phyloP scores from a whole-genome alignment of 31 red algal species.

The Asparagopsis taxiformis region DNA sequence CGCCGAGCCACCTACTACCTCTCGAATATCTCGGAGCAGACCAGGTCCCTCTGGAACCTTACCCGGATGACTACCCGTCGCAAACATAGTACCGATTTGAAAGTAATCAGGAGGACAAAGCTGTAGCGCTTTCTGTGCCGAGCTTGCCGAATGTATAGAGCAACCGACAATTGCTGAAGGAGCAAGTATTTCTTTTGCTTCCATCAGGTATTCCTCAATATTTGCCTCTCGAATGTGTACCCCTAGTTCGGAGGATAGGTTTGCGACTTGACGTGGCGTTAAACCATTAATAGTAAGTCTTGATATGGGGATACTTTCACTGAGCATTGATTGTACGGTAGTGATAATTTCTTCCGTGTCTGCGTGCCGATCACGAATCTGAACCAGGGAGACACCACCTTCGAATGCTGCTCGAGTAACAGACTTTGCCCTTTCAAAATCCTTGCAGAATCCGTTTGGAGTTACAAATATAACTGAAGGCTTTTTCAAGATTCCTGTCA shows the following conservation, averaged over 20 bases:
- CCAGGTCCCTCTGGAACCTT: constrained; percentile 61
- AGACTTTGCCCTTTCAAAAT: not conserved
- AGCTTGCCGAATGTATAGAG: constrained; percentile 21
- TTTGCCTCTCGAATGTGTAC: constrained; percentile 59
- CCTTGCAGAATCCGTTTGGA: not conserved
- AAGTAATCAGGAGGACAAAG: constrained; percentile 29
- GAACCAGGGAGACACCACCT: constrained; percentile 47
- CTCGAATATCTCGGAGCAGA: constrained; percentile 27
- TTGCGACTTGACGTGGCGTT: constrained; percentile 8
- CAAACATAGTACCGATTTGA: constrained; percentile 69
- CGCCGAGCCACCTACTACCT: constrained; percentile 8
- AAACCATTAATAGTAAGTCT: constrained; percentile 38
- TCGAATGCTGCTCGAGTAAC: not conserved
- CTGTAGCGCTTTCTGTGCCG: constrained; percentile 11
- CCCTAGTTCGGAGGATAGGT: constrained; percentile 15
- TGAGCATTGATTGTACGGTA: constrained; percentile 11
- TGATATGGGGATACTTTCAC: not conserved
- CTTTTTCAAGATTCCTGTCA: not conserved
- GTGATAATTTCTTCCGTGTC: constrained; percentile 2
- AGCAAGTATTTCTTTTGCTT: constrained; percentile 22
- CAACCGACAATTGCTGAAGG: constrained; percentile 21
- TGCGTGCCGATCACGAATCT: constrained; percentile 37
- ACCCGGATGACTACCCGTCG: constrained; percentile 50
- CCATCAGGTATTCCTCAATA: constrained; percentile 20
- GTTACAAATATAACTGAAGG: not conserved